Evolutionary conservation across 2,329 filamentous ascomycete genomes (phyloP).

Genomic region (Colletotrichum euphorbiae): DNA sequence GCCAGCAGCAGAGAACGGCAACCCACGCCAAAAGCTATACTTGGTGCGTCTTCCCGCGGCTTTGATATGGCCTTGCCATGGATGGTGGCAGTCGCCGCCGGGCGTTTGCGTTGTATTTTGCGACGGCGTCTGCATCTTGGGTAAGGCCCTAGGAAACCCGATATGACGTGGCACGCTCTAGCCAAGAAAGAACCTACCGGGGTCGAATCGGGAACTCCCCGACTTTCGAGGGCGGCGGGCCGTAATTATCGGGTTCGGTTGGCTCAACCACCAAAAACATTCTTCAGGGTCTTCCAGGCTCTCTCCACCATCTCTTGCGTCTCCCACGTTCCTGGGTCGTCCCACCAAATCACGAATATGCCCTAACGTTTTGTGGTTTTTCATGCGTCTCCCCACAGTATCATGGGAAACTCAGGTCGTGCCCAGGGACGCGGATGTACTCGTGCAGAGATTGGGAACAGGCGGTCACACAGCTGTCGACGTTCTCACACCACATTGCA

Average conservation of each 20-base stretch:
- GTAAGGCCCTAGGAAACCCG: not conserved
- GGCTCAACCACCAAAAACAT: not conserved
- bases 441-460: too few species aligned
- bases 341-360: slow-evolving; percentile 1
- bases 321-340: slow-evolving; percentile 12
- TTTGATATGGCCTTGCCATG: not conserved
- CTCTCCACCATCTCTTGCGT: not conserved
- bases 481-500: too few species aligned
- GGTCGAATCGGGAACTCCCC: not conserved
- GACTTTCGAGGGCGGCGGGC: slow-evolving; percentile 5
- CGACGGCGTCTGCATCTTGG: not conserved
- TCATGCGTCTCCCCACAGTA: too few species aligned
- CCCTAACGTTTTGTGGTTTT: not conserved
- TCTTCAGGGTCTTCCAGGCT: not conserved
- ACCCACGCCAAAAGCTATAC: not conserved
- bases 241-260: slow-evolving; percentile 11
- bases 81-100: not conserved
- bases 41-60: not conserved
- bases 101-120: not conserved
- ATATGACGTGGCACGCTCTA: slow-evolving; percentile 24
- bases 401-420: too few species aligned
- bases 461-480: too few species aligned
- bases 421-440: too few species aligned
- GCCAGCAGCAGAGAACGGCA: not conserved
- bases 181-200: not conserved